These are phyloP conservation scores for Basidiobolus heterosporus DNA, from an alignment of 371 early-diverging fungal species.

Conservation along the genomic window DNA sequence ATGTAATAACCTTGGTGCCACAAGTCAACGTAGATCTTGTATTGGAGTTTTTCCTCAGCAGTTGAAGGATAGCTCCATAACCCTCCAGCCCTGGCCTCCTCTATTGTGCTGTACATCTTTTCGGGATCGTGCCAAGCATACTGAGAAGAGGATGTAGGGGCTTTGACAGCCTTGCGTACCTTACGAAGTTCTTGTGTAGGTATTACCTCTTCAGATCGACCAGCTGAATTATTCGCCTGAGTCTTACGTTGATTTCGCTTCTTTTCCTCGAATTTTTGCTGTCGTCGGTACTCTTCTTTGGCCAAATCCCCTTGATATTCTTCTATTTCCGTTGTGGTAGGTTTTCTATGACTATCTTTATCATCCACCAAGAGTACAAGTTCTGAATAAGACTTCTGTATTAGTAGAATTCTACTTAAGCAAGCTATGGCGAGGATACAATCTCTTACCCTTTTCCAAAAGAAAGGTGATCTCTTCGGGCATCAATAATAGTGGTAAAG, in stretches of 20 bases:
- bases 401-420: not conserved
- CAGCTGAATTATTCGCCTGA: no score
- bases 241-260: no score
- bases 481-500: slow-evolving; percentile 26
- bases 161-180: not conserved
- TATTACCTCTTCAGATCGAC: no score
- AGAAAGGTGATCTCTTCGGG: slow-evolving; percentile 32
- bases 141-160: slow-evolving; percentile 1
- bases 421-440: not conserved
- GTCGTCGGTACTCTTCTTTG: slow-evolving; percentile 3
- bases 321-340: slow-evolving; percentile 2
- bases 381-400: slow-evolving; percentile 1
- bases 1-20: slow-evolving; percentile 32
- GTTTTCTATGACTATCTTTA: slow-evolving; percentile 2
- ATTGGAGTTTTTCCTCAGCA: slow-evolving; percentile 10
- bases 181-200: not conserved
- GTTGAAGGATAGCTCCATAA: slow-evolving; percentile 14
- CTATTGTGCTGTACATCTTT: not conserved
- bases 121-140: slow-evolving; percentile 6
- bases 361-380: slow-evolving; percentile 5
- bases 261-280: not conserved
- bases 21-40: slow-evolving; percentile 24
- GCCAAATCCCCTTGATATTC: slow-evolving; percentile 1
- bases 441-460: slow-evolving; percentile 16
- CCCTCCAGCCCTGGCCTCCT: not conserved